Conservation (phyloP, 1,139 yeast genomes). For the Suhomyces kunorum region DNA sequence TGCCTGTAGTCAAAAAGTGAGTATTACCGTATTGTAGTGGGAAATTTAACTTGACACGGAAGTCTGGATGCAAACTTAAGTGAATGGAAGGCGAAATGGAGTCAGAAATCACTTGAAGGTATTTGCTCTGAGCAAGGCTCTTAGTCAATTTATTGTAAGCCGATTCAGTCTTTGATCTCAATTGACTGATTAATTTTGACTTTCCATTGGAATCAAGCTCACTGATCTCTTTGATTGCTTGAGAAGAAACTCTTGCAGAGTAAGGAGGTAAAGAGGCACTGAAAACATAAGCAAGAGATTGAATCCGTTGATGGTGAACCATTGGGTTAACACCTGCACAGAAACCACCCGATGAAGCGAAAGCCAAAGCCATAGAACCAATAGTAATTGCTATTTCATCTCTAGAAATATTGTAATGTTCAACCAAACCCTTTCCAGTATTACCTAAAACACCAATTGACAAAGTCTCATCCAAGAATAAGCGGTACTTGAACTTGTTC, state of each 20-base stretch:
- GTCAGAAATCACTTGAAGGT: slow-evolving; percentile 55
- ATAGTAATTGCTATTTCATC: slow-evolving; percentile 77
- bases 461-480: slow-evolving; percentile 82
- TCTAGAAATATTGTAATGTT: slow-evolving; percentile 65
- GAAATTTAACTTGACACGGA: slow-evolving; percentile 44
- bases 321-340: slow-evolving; percentile 83
- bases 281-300: slow-evolving; percentile 86
- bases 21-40: slow-evolving; percentile 52
- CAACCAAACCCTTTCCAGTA: slow-evolving; percentile 84
- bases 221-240: slow-evolving; percentile 49
- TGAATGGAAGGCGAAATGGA: slow-evolving; percentile 69
- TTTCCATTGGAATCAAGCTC: slow-evolving; percentile 38
- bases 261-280: slow-evolving; percentile 96
- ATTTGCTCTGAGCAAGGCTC: slow-evolving; percentile 13
- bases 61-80: slow-evolving; percentile 48
- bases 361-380: slow-evolving; percentile 80
- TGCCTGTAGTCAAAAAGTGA: slow-evolving; percentile 40
- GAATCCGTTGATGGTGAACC: slow-evolving; percentile 91
- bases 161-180: slow-evolving; percentile 28
- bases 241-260: slow-evolving; percentile 72
- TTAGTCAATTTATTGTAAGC: slow-evolving; percentile 23
- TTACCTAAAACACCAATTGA: slow-evolving; percentile 86
- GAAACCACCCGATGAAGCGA: slow-evolving; percentile 94
- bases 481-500: slow-evolving; percentile 77
- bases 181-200: slow-evolving; percentile 30